Base-by-base conservation (phyloP, 768 basidiomycete genomes). In the Termitomyces sp. region DNA sequence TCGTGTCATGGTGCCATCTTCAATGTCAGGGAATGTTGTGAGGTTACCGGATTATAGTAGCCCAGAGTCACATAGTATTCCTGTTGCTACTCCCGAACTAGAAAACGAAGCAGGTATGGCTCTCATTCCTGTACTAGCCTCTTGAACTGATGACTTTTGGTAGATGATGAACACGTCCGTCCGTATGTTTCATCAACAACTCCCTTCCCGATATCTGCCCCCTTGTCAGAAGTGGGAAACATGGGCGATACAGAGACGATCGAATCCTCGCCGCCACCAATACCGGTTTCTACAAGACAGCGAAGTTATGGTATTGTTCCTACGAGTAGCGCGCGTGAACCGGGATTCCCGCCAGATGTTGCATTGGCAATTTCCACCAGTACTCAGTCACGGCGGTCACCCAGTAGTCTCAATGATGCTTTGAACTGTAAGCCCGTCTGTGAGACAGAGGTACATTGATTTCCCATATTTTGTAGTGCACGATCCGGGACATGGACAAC, bases 351-450 rank as follows among this genome's bases (percentile, higher is more conserved):
- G 1, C 54, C 61, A 18, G 64, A 62, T 45, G 60, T 67, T 51
- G 63, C 65, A 2, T 66, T 79, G 28, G 66, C 66, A 43, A 73
- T 74, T 57, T 80, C 81, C 32, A 73, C 75, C 12, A 73, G 64
- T 58, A 75, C 76, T n/a, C 81, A 88, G 38, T 82, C 86, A 50
- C 76, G 89, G 57, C 79, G 89, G 56, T 90, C 88, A n/a, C 86
- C 87, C 16, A 90, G 88, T 68, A 90, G 88, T 68, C 73, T 91
- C 51, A 90, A 87, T 64, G 87, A 90, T 66, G 82, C 84, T 30
- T 66, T 78, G 24, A 69, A 78, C 78, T 63, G 57, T 77, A 66
- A 16, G 59, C 30, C 28, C 48, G 26, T 32, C 61, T 60, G 32
- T 56, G 22, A 36, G 38, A 24, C 46, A 53, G 36, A 45, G 30